These are phyloP conservation scores for Schwanniomyces occidentalis DNA, from an alignment of 805 yeast genomes.

Conservation along the genomic window DNA sequence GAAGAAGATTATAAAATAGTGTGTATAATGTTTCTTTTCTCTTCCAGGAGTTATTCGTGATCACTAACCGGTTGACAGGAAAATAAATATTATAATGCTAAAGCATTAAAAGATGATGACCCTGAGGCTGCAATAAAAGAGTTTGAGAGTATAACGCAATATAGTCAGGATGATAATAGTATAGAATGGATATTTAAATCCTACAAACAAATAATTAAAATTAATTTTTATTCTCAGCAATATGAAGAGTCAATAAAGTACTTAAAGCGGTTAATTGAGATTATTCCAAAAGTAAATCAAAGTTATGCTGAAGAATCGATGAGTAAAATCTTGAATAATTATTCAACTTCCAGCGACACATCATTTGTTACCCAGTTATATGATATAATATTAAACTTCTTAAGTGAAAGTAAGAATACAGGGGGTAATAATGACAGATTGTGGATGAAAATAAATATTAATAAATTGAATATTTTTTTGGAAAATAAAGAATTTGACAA, in stretches of 20 bases:
- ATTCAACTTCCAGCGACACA: slow-evolving; percentile 26
- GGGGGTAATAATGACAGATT: slow-evolving; percentile 36
- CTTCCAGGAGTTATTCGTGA: too few relatives aligned
- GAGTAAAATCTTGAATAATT: slow-evolving; percentile 34
- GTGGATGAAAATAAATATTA: slow-evolving; percentile 49
- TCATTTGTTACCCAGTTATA: slow-evolving; percentile 31
- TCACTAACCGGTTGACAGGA: too few relatives aligned
- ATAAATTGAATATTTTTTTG: slow-evolving; percentile 39
- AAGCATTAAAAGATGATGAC: slow-evolving; percentile 37
- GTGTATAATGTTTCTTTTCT: too few relatives aligned
- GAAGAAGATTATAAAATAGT: slow-evolving; percentile 18
- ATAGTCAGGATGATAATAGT: slow-evolving; percentile 14
- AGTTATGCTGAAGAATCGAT: slow-evolving; percentile 42
- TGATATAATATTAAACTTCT: slow-evolving; percentile 28
- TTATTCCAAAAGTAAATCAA: slow-evolving; percentile 28
- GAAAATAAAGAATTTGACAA: slow-evolving; percentile 28
- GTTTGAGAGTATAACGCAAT: slow-evolving; percentile 16
- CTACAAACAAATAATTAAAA: slow-evolving; percentile 42
- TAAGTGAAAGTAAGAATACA: slow-evolving; percentile 19
- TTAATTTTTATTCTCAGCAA: slow-evolving; percentile 23
- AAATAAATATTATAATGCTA: slow-evolving; percentile 37
- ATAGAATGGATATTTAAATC: slow-evolving; percentile 40
- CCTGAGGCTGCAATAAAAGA: slow-evolving; percentile 22
- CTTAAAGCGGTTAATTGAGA: slow-evolving; percentile 20
- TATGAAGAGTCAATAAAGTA: slow-evolving; percentile 22